Evolutionary conservation across 2,329 filamentous ascomycete species (phyloP), one percentile per base, ranked within the genome.

Genomic region (Botrytis elliptica): DNA sequence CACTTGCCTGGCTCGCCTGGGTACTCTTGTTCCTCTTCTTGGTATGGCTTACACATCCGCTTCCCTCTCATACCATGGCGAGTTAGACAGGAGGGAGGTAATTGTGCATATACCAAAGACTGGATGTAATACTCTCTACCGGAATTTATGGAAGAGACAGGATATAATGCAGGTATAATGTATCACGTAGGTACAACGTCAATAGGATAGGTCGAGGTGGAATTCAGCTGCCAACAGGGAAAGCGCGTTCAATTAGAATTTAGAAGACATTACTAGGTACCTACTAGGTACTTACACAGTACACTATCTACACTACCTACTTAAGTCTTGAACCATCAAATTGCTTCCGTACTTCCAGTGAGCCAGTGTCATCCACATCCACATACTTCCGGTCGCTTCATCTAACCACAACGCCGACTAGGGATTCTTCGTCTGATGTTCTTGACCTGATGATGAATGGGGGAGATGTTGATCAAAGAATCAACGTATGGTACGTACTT

Each of bases 361-460:
- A 44, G 44, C 60, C 60, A 63, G 38, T n/a, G 14, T 63, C 60
- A 42, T 63, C 57, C 36, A 63, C 36, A 63, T 42, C 20, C 59
- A 62, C 59, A 62, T 36, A 25, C 25, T 3, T n/a, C 49, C 49
- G 25, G 25, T n/a, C 49, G 49, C 25, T 16, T 55, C n/a, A 14
- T 55, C 49, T n/a, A n/a, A 16, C 40, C 62, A 46, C 40, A 33
- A 65, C 40, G 62, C 62, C 62, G 40, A 65, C 40, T 25, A 65
- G 62, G 62, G 38, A 29, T 29, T 29, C 33, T 64, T 64, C 38
- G 40, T 64, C 62, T 64, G 62, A 65, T 65, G 16, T 46, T 46
- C 6, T 44, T 44, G 2, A 10, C 62, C 62, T 44, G 29, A 6
- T 18, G 16, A n/a, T 44, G 20, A 0, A 20, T 25, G 14, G 40